Evolutionary conservation across 345 rosid genomes (phyloP).

Genomic region (Pelargonium nanum): DNA sequence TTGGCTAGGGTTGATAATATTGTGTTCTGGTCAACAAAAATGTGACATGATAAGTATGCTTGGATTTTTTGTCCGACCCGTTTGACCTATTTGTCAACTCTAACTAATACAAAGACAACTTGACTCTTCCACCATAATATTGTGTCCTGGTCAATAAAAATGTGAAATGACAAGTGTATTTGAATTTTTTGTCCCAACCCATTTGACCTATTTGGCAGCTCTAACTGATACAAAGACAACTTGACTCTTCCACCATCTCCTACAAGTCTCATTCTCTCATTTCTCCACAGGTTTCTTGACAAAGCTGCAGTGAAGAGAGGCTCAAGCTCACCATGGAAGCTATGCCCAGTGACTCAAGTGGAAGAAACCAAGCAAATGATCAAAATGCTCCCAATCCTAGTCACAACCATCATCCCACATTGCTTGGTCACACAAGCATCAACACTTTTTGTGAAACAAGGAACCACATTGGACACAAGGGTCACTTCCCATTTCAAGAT

Average conservation of each 20-base stretch:
- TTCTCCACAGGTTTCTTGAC: slow-evolving; percentile 39
- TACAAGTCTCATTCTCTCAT: background rate
- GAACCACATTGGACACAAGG: background rate
- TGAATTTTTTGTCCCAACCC: too few relatives aligned
- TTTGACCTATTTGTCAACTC: too few relatives aligned
- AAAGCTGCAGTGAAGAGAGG: slow-evolving; percentile 40
- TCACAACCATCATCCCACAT: slow-evolving; percentile 38
- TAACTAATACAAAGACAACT: background rate
- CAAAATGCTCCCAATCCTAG: slow-evolving; percentile 46
- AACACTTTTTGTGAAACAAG: slow-evolving; percentile 56
- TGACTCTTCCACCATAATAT: background rate
- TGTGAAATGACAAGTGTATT: too few relatives aligned
- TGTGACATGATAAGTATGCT: too few relatives aligned
- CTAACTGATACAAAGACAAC: background rate
- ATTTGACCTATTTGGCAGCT: too few relatives aligned
- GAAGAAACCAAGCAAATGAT: slow-evolving; percentile 66
- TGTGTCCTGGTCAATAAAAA: too few relatives aligned
- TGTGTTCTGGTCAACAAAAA: too few relatives aligned
- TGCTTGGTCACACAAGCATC: slow-evolving; percentile 30
- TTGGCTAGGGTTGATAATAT: too few relatives aligned
- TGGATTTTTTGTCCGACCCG: too few relatives aligned
- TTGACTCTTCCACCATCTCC: background rate
- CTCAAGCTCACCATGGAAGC: slow-evolving; percentile 35
- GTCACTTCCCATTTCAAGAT: slow-evolving; percentile 26
- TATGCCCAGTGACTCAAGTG: slow-evolving; percentile 51